Conservation (phyloP, 1,139 yeast genomes). For the Pichia sp. region DNA sequence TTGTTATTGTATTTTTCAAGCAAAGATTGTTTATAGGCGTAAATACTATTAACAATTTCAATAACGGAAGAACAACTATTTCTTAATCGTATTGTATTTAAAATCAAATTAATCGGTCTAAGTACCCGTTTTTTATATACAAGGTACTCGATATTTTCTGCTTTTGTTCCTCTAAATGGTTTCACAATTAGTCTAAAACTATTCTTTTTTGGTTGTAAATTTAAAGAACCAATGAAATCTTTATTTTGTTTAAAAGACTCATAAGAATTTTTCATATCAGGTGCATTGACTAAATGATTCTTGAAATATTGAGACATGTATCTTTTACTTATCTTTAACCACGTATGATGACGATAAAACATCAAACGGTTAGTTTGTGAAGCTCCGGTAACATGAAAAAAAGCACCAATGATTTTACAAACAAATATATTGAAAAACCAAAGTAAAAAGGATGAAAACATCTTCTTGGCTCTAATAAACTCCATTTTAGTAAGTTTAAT, state of each 20-base stretch:
- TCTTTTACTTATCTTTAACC: conserved; percentile 43
- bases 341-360: conserved; percentile 55
- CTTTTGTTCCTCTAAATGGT: conserved; percentile 35
- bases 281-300: conserved; percentile 28
- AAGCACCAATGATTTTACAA: conserved; percentile 42
- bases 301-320: conserved; percentile 39
- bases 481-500: conserved; percentile 36
- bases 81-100: conserved; percentile 16
- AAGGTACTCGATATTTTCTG: conserved; percentile 28
- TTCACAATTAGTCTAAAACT: conserved; percentile 57
- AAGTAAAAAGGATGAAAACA: conserved; percentile 38
- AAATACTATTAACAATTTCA: conserved; percentile 31
- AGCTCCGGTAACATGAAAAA: conserved; percentile 65
- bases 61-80: conserved; percentile 28
- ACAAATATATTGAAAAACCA: conserved; percentile 57
- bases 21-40: conserved; percentile 28
- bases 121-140: conserved; percentile 29
- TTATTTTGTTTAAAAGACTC: conserved; percentile 18
- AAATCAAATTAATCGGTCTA: conserved; percentile 32
- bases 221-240: conserved; percentile 24
- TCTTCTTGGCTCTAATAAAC: conserved; percentile 28
- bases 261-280: conserved; percentile 21
- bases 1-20: conserved; percentile 15
- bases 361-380: conserved; percentile 36
- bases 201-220: conserved; percentile 49